Base-by-base conservation (phyloP, 1,284 basidiomycete species). In the Lentinula novae-zelandiae region DNA sequence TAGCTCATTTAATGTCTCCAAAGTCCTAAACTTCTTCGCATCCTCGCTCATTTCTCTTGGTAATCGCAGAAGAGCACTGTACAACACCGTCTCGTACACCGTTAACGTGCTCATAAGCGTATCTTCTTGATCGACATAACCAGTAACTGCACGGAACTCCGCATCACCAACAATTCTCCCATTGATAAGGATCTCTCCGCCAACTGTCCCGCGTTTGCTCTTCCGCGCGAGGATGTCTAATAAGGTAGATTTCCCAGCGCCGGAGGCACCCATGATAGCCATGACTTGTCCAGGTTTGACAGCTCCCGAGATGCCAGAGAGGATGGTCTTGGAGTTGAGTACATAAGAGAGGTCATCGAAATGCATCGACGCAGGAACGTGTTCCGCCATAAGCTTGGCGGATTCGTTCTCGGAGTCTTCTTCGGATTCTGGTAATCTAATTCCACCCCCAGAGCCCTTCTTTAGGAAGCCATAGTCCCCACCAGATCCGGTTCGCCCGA, bases 81-180 rank as follows among this genome's bases (percentile, higher is more conserved):
- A 97, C 58, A 98, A 74, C 13, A 99, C 90, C 0, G 96, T 98
- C 79, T 99, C 96, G 72, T 98, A 98, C 10, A 98, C 96, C 1
- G 96, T 98, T 72, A 99, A 76, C 1, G 96, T 98, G 68, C 90
- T 86, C 89, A 99, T 95, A 58, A 99, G 78, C 6, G 95, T 96
- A 73, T 99, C 96, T 73, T 98, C 96, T 75, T 99, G 96, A 72
- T 99, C 96, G 57, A 99, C 96, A 68, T 92, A 99, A 38, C 96
- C 96, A 63, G 90, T 87, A 9, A 98, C 88, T 34, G 87, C 85
- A 70, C 88, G 89, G 80, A 94, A 98, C 68, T 90, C 86, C 42
- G 81, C 76, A 68, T 94, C 82, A 52, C 79, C 78, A 49, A 97
- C 89, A 62, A 83, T 81, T 2, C 92, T 82, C 0, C 96, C 95